Evolutionary conservation across 2,329 filamentous ascomycete genomes (phyloP).

Genomic region (Alternaria gaisen): DNA sequence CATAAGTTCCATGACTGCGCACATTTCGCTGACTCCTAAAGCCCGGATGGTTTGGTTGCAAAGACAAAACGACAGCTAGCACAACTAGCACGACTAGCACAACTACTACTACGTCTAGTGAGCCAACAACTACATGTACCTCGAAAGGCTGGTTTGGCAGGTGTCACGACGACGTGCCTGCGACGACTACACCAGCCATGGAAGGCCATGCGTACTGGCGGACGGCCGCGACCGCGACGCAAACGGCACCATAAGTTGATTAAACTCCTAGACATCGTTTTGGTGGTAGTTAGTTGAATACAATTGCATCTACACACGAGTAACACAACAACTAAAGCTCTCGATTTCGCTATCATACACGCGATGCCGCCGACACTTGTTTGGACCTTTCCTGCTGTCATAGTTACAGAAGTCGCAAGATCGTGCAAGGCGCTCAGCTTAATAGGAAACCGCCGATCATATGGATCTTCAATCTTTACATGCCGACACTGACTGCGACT

Average conservation of each 20-base stretch:
- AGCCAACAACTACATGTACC: constrained; percentile 41
- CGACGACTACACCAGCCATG: constrained; percentile 39
- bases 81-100: constrained; percentile 22
- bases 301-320: background rate
- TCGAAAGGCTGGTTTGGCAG: constrained; percentile 50
- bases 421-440: background rate
- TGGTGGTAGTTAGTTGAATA: background rate
- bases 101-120: constrained; percentile 32
- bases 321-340: background rate
- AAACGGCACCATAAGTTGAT: constrained; percentile 19
- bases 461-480: background rate
- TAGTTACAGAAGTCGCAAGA: background rate
- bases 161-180: constrained; percentile 38
- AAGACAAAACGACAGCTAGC: constrained; percentile 39
- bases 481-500: background rate
- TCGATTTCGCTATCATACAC: background rate
- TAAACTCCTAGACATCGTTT: background rate
- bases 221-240: constrained; percentile 35
- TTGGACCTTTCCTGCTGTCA: background rate
- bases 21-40: constrained; percentile 22
- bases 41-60: constrained; percentile 51
- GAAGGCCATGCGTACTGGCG: constrained; percentile 39
- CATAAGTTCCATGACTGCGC: background rate
- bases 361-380: background rate
- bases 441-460: background rate